Base-by-base conservation (phyloP, 108 stramenopile species). In the Cyclotella sp. region DNA sequence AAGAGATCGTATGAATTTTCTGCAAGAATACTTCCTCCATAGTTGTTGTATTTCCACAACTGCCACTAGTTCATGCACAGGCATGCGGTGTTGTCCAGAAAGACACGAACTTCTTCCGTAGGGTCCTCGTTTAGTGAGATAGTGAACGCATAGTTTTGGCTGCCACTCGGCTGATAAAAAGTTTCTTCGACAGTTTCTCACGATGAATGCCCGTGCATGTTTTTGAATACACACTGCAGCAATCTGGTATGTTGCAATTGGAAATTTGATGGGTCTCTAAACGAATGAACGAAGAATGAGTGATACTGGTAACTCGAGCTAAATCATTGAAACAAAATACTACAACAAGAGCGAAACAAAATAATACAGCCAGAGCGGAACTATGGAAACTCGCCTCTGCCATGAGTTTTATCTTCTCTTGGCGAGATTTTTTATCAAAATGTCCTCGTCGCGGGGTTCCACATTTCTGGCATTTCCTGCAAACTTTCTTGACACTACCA, bases 171-270 rank as follows among this genome's bases (percentile, higher is more conserved):
- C 12, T 15, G 77, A 49, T 29, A 30, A 21, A 16, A 54, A 55
- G 10, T 49, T 70, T 26, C 26, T 63, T 4, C 52, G 68, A 19
- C 63, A 62, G 54, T 3, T 24, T 63, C 53, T 47, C 18, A 77
- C 52, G 27, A 77, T 24, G 28, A 41, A 70, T 18, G 27, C 42
- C 39, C 77, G 45, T 24, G 63, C 68, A 28, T 22, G 22, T 28
- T 63, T 63, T 77, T 77, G 77, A 18, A 77, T 77, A 34, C 6
- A n/a, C 9, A 63, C 44, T 8, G 69, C 68, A 16, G 68, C 62
- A 45, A 77, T 45, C 42, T 70, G 68, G 41, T 30, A 64, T 22
- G 70, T 59, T 6, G 70, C 70, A 42, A 70, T 46, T 40, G 70
- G 70, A 59, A 58, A 70, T 29, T 22, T 68, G 12, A 28, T 6